Base-by-base conservation (phyloP, 441 rosid genomes). In the Adansonia gregorii region DNA sequence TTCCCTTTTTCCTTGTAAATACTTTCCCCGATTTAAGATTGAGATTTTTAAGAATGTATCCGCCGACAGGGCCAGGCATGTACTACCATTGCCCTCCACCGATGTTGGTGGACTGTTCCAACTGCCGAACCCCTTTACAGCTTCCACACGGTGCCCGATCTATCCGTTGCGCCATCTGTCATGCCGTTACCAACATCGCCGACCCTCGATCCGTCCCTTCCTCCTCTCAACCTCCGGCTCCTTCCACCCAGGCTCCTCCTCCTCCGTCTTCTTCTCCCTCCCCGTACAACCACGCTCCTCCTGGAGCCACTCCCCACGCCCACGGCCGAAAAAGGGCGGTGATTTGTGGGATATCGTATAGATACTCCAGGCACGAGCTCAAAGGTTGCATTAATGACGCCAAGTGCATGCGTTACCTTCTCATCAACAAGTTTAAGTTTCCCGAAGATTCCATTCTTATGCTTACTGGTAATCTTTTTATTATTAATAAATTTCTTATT, bases 361-460 rank as follows among this genome's bases (percentile, higher is more conserved):
- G 80, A 78, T 83, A 72, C 82, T 93, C 98, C 35, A 87, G 94
- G 78, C 94, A 89, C 80, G 97, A 94, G 91, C 93, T 93, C 64
- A 90, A 92, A 78, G 98, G 95, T 20, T 94, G 98, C 89, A 87
- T 93, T 70, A 93, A 93, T 78, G 98, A 94, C 80, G 98, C 98
- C 82, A 94, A 92, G 88, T 92, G 97, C 84, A 93, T 94, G 98
- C 90, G 92, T 20, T 83, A 86, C 83, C 92, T 94, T 72, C 90
- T 94, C 79, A 86, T 90, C 75, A 92, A 87, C 82, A 89, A 85
- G 84, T 94, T 91, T 80, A 83, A 85, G 52, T 91, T 89, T 83
- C 91, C 98, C 9, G 78, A 82, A 41, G 92, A 89, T 64, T 89
- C 97, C 49, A 89, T 94, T 78, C 89, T 94, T 74, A 91, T 93